Evolutionary conservation across 305 asterid genomes (phyloP).

Genomic region (Plantago rigida): DNA sequence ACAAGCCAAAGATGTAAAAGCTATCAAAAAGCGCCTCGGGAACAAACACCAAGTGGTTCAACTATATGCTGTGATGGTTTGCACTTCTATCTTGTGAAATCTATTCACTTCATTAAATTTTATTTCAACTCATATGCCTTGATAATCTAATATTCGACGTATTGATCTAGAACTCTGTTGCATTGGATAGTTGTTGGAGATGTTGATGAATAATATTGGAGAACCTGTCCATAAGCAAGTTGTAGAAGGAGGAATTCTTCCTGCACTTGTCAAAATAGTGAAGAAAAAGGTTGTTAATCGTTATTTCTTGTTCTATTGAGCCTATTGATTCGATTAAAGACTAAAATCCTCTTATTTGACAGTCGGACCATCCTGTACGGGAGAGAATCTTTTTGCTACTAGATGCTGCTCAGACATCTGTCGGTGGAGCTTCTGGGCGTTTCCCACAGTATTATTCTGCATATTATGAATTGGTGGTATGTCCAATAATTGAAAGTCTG

Average conservation of each 20-base stretch:
- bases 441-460: slow-evolving; percentile 80
- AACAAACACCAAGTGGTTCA: slow-evolving; percentile 55
- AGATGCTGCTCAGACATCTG: slow-evolving; percentile 88
- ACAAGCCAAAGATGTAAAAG: slow-evolving; percentile 76
- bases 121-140: background rate
- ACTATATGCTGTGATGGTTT: slow-evolving; percentile 63
- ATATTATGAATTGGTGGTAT: slow-evolving; percentile 88
- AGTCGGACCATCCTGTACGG: slow-evolving; percentile 70
- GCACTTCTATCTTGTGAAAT: slow-evolving; percentile 24
- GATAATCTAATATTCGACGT: background rate
- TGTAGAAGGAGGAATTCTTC: slow-evolving; percentile 63
- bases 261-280: slow-evolving; percentile 71
- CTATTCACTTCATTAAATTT: slow-evolving; percentile 11
- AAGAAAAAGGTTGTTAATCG: slow-evolving; percentile 63
- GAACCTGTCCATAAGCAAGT: slow-evolving; percentile 84
- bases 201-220: slow-evolving; percentile 83
- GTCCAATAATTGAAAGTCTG: too few relatives aligned
- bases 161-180: background rate
- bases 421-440: slow-evolving; percentile 84
- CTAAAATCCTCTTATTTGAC: slow-evolving; percentile 22
- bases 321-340: slow-evolving; percentile 13
- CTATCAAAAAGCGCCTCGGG: slow-evolving; percentile 78
- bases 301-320: slow-evolving; percentile 11
- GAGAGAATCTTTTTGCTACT: slow-evolving; percentile 78
- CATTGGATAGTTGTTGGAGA: slow-evolving; percentile 70